A percentile compares a stretch with the other conserved stretches of the same genome.
phyloP scores from a whole-genome alignment of 2,329 filamentous ascomycete species.

The Xylaria sp. region DNA sequence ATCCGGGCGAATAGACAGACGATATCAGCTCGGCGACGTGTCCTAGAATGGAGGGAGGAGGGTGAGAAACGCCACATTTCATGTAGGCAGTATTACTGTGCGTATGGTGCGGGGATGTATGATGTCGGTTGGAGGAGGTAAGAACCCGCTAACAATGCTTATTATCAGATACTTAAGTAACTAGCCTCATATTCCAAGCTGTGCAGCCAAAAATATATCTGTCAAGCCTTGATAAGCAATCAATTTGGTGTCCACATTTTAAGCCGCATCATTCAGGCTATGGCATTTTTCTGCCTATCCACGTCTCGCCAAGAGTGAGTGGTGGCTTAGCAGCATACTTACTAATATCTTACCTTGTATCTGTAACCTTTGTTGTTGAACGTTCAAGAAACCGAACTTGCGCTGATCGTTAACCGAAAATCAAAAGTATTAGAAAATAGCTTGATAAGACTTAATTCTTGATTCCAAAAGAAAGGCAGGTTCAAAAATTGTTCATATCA shows the following conservation, averaged over 20 bases:
- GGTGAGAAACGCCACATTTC: constrained; percentile 3
- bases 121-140: neutral
- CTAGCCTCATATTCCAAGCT: neutral
- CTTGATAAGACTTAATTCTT: neutral
- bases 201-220: neutral
- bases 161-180: neutral
- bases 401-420: neutral
- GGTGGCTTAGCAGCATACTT: neutral
- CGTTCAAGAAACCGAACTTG: neutral
- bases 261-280: no score
- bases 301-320: neutral
- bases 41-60: neutral
- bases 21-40: neutral
- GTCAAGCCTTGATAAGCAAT: neutral
- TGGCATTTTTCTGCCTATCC: no score
- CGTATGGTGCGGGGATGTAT: neutral
- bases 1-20: neutral
- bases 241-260: no score
- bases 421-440: neutral
- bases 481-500: neutral
- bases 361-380: neutral
- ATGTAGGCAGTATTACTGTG: neutral
- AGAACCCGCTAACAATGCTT: neutral
- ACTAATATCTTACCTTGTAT: neutral
- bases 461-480: neutral